phyloP scores from a whole-genome alignment of 306 rosid species.

The Gillenia trifoliata region DNA sequence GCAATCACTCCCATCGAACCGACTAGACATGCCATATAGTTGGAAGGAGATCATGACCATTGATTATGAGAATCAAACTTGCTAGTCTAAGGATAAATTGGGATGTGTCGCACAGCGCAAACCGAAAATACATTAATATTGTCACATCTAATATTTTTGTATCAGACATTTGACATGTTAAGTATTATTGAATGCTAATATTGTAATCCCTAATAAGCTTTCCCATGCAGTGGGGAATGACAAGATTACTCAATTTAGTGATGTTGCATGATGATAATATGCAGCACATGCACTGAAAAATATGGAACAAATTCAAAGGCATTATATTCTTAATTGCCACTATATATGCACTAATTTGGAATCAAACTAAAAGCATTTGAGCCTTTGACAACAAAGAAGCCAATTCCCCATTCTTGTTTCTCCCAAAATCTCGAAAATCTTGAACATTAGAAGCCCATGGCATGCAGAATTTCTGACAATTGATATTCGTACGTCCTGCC shows the following conservation, averaged over 20 bases:
- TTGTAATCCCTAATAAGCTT: too few species aligned
- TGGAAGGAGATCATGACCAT: too few species aligned
- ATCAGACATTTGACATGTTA: too few species aligned
- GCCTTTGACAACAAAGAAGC: background rate
- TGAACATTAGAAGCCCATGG: background rate
- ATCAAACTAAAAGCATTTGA: background rate
- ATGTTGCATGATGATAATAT: background rate
- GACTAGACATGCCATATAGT: too few species aligned
- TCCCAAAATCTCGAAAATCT: background rate
- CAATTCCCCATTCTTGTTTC: slow-evolving; percentile 11
- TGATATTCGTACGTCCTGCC: background rate
- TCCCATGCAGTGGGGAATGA: too few species aligned
- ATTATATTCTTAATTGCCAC: background rate
- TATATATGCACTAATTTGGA: slow-evolving; percentile 4
- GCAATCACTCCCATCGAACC: too few species aligned
- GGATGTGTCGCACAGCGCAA: too few species aligned
- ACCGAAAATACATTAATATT: too few species aligned
- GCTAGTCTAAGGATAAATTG: too few species aligned
- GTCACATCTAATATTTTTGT: background rate
- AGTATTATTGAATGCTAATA: too few species aligned
- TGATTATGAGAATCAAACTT: too few species aligned
- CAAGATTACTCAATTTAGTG: background rate
- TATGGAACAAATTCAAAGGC: background rate
- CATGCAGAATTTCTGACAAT: background rate
- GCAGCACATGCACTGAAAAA: background rate